Base-by-base conservation (phyloP, 2,329 filamentous ascomycete species). In the Paraphoma sp. region DNA sequence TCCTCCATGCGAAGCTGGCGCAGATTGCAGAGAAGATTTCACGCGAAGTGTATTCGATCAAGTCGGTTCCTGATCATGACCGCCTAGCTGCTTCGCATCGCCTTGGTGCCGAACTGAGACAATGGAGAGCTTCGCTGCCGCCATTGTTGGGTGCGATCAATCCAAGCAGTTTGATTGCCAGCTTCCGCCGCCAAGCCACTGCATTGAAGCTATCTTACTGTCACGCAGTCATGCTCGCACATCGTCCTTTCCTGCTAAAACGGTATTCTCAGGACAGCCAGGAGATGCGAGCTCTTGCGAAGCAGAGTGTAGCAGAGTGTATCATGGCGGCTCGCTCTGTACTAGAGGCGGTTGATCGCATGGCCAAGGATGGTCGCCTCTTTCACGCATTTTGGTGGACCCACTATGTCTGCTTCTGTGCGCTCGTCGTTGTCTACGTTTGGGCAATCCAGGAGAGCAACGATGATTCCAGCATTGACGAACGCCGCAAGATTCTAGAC, bases 381-480 rank as follows among this genome's bases (percentile, higher is more conserved):
- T 81, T 78, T 29, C 76, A 81, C 43, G 78, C 79, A 0, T 76
- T 81, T 23, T 82, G 80, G 80, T 83, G 80, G 75, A 82, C 79
- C 9, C 80, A 80, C 17, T 82, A 82, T 45, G 78, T 82, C 0
- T 78, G 78, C 1, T 83, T 83, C 36, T 83, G 81, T 54, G 80
- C 82, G 1, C 59, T 84, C 4, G 77, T 77, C 0, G 77, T 82
- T 0, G 73, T 81, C 0, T 83, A 83, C 29, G 78, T 83, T 0
- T 82, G 79, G 75, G 73, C 80, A 6, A 82, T 83, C 18, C 79
- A 81, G 56, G 71, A 68, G 38, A 64, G 59, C 29, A 56, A 55
- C n/a, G 52, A 65, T 18, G 33, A 18, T 4, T 46, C 51, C 1
- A 60, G 54, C 28, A 30, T 45, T 9, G 42, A 56, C 16, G 52